Evolutionary conservation across 2,329 filamentous ascomycete genomes (phyloP), one percentile per base, ranked within the genome.

Genomic region (Sordariomycetes sp.): DNA sequence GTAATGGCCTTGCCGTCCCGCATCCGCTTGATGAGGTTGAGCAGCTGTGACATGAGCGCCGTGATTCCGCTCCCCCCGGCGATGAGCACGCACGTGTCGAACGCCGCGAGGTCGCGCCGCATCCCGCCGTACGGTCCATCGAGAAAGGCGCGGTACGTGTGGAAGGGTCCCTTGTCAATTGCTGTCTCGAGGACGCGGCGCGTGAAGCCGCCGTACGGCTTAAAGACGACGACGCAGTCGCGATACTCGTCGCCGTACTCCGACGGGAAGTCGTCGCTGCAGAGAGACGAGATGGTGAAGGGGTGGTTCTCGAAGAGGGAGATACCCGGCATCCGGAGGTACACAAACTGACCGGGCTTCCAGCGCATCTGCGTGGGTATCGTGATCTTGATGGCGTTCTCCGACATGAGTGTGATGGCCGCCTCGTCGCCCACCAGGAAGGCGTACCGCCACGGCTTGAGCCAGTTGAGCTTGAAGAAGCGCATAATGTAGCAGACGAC

Each of bases 21-120:
- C 86, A 97, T 96, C 59, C 90, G 85, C 72, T 96, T 96, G 72
- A 96, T 95, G n/a, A 97, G 76, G 62, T 95, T 89, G 24, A 96
- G 77, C 2, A 97, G 76, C 67, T 97, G 90, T 10, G 89, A 95
- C 67, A 96, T 89, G 59, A 96, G 81, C 10, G 92, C 90, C 0
- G 94, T 97, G 66, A 97, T 94, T 28, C 92, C 92, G 62, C 90
- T 96, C 51, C 94, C 94, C 54, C 94, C 94, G 0, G 92, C 92
- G 64, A 97, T 90, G 57, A 97, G 79, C 45, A 97, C 86, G 57
- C 94, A 90, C 20, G 92, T 92, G 62, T 97, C 92, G 64, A 97
- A 97, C 1, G 91, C 89, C 53, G 91, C 87, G 61, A 97, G 79
- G 60, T 92, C 88, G 57, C 90, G 82, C 60, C 89, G 85, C 89